Evolutionary conservation across 179 eudicot genomes (phyloP).

Genomic region (Pouteria campechiana): DNA sequence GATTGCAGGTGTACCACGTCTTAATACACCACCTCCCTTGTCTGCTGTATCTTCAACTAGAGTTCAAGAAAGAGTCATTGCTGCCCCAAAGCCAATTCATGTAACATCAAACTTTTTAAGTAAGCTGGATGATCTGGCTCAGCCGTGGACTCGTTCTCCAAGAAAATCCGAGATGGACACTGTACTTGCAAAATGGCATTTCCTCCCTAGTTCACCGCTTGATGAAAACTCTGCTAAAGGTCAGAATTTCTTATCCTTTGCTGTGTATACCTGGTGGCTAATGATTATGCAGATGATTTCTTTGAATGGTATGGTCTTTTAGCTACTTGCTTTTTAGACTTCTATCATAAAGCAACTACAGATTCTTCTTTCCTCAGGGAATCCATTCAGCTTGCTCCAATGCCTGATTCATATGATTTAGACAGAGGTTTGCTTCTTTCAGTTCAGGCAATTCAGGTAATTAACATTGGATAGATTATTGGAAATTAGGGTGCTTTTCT

Average conservation of each 20-base stretch:
- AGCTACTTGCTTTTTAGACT: constrained; percentile 20
- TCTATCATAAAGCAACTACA: constrained; percentile 80
- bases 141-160: constrained; percentile 99
- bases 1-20: constrained; percentile 89
- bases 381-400: constrained; percentile 86
- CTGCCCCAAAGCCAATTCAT: constrained; percentile 88
- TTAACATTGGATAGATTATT: background rate
- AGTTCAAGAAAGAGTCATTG: constrained; percentile 44
- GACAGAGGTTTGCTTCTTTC: constrained; percentile 98
- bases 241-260: constrained; percentile 4
- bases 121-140: constrained; percentile 84
- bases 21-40: constrained; percentile 86
- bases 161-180: constrained; percentile 93
- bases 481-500: background rate
- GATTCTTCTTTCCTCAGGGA: constrained; percentile 87
- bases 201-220: constrained; percentile 41
- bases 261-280: constrained; percentile 1
- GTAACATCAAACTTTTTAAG: constrained; percentile 63
- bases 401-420: constrained; percentile 97
- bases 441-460: constrained; percentile 97
- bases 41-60: constrained; percentile 23
- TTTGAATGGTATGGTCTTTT: background rate
- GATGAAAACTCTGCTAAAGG: constrained; percentile 44
- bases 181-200: constrained; percentile 85
- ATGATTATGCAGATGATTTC: constrained; percentile 1